phyloP scores from a whole-genome alignment of 2,329 filamentous ascomycete species.

The Dendryphion nanum region DNA sequence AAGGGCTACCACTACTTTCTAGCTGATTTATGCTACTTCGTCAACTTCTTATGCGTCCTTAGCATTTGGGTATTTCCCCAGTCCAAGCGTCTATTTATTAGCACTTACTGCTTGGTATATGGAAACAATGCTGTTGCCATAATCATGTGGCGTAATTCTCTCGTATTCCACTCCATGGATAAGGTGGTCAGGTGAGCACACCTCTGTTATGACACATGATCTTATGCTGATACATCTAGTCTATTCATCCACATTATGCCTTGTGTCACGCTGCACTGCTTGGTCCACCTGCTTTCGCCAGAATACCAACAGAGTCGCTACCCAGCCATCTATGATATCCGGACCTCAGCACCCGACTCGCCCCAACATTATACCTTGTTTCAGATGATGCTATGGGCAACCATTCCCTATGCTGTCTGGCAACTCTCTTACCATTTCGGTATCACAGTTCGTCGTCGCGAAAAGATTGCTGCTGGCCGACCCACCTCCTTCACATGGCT shows the following conservation, averaged over 20 bases:
- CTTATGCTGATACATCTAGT: constrained; percentile 39
- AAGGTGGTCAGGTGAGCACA: constrained; percentile 76
- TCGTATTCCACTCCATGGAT: constrained; percentile 98
- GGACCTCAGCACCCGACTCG: constrained; percentile 64
- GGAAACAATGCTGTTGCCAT: constrained; percentile 98
- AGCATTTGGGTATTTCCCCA: constrained; percentile 87
- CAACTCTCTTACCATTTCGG: constrained; percentile 90
- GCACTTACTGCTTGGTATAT: constrained; percentile 86
- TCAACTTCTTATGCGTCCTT: constrained; percentile 80
- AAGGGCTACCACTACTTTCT: constrained; percentile 90
- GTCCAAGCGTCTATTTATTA: constrained; percentile 88
- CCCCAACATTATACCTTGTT: constrained; percentile 75
- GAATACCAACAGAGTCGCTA: constrained; percentile 68
- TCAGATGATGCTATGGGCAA: constrained; percentile 93
- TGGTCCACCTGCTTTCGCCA: constrained; percentile 76
- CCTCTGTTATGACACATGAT: constrained; percentile 1
- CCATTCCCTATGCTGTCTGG: constrained; percentile 89
- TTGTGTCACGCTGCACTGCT: constrained; percentile 85
- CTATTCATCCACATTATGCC: constrained; percentile 99
- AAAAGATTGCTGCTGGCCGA: constrained; percentile 92
- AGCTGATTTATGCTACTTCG: constrained; percentile 96
- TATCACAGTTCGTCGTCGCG: constrained; percentile 89
- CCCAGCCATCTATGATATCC: constrained; percentile 83
- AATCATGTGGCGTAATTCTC: constrained; percentile 97
- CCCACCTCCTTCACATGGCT: constrained; percentile 98